Conservation (phyloP, 345 rosid genomes). For the Salix suchowensis region DNA sequence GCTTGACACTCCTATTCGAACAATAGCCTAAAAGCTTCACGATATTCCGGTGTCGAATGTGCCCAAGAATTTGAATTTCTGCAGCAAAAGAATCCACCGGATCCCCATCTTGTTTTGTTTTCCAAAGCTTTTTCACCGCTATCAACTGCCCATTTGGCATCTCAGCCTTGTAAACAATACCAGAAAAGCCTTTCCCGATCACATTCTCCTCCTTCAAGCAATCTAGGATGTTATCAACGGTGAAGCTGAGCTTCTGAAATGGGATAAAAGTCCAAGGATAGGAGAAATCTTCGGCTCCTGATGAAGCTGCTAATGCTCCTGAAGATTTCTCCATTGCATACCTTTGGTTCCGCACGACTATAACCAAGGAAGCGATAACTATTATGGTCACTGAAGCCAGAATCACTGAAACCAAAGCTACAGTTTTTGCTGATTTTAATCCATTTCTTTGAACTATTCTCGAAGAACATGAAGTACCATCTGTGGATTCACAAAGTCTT, state of each 20-base stretch:
- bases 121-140: conserved; percentile 93
- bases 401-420: conserved; percentile 59
- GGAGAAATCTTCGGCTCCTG: conserved; percentile 75
- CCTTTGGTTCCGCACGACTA: conserved; percentile 54
- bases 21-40: conserved; percentile 86
- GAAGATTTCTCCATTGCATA: conserved; percentile 51
- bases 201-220: conserved; percentile 78
- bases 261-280: conserved; percentile 97
- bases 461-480: conserved; percentile 77
- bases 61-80: conserved; percentile 87
- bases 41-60: conserved; percentile 82
- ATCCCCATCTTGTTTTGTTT: conserved; percentile 54
- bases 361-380: conserved; percentile 57
- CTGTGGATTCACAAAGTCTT: conserved; percentile 55
- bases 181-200: conserved; percentile 94
- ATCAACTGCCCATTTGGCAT: conserved; percentile 71
- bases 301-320: conserved; percentile 30
- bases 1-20: conserved; percentile 77
- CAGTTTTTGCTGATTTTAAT: conserved; percentile 60
- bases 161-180: conserved; percentile 81
- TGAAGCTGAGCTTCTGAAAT: conserved; percentile 70
- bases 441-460: conserved; percentile 31
- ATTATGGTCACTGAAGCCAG: conserved; percentile 55
- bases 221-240: conserved; percentile 65
- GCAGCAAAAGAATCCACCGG: conserved; percentile 77